These are phyloP conservation scores for Populus deltoides DNA, from an alignment of 345 rosid species.

Conservation along the genomic window DNA sequence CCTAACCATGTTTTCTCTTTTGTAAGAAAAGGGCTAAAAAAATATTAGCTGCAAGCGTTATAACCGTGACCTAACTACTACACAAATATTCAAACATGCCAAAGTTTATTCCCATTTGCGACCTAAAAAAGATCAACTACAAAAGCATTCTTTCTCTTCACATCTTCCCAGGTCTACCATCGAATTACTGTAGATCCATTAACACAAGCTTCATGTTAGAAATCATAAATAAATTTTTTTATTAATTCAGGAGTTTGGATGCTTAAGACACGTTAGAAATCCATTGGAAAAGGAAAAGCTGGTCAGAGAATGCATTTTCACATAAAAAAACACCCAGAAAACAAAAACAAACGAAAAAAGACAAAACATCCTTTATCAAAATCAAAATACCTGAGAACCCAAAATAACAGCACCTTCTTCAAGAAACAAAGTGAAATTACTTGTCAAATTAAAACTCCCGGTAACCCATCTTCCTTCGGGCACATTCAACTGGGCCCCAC, in stretches of 20 bases:
- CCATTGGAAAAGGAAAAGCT: no score
- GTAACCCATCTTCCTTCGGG: constrained; percentile 83
- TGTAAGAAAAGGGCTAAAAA: neutral
- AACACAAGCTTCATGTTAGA: neutral
- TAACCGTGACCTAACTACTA: constrained; percentile 5
- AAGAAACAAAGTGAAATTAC: constrained; percentile 86
- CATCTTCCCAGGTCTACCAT: neutral
- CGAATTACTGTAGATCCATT: neutral
- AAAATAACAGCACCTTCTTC: constrained; percentile 72
- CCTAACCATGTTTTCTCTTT: constrained; percentile 7
- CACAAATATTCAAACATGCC: constrained; percentile 3
- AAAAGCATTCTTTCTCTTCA: neutral
- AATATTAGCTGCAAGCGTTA: constrained; percentile 4
- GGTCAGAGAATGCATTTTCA: no score
- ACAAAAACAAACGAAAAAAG: neutral
- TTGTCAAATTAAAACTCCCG: constrained; percentile 91
- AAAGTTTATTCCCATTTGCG: neutral
- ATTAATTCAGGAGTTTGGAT: no score
- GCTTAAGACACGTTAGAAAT: no score
- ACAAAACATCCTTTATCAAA: neutral
- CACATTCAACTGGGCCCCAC: constrained; percentile 77
- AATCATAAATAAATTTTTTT: neutral
- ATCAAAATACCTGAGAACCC: constrained; percentile 68
- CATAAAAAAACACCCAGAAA: no score
- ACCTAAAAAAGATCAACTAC: neutral